phyloP scores from a whole-genome alignment of 495 filamentous ascomycete species.

The Podospora pseudocomata region DNA sequence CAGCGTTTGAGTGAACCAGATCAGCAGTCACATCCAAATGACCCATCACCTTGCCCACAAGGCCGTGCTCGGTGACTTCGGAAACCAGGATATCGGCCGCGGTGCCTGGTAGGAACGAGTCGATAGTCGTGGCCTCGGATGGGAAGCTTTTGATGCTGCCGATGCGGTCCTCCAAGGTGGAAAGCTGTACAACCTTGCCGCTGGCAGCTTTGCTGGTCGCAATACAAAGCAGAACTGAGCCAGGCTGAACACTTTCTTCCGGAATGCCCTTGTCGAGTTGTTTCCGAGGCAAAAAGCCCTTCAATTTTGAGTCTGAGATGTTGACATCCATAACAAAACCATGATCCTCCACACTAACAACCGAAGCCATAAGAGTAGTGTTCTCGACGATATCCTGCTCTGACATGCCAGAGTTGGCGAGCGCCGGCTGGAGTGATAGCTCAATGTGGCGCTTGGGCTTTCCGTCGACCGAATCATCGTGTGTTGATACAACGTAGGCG shows the following conservation, averaged over 20 bases:
- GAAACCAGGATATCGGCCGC: conserved; percentile 81
- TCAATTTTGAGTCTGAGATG: conserved; percentile 59
- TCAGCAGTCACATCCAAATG: conserved; percentile 85
- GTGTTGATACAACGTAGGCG: conserved; percentile 74
- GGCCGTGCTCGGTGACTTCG: conserved; percentile 57
- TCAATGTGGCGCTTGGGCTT: conserved; percentile 80
- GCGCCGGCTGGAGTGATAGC: conserved; percentile 71
- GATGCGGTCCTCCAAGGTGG: conserved; percentile 65
- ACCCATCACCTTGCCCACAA: conserved; percentile 85
- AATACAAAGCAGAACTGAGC: conserved; percentile 78
- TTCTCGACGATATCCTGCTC: conserved; percentile 67
- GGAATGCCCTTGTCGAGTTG: conserved; percentile 66
- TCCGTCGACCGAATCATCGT: conserved; percentile 51
- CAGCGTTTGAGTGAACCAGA: conserved; percentile 77
- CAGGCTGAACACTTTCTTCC: conserved; percentile 58
- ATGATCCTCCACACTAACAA: conserved; percentile 89
- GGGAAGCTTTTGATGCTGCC: conserved; percentile 66
- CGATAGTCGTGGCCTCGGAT: conserved; percentile 74
- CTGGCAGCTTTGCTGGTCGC: conserved; percentile 71
- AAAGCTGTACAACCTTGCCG: conserved; percentile 82
- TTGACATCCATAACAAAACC: conserved; percentile 91
- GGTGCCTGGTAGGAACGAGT: conserved; percentile 84
- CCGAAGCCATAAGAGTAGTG: conserved; percentile 76
- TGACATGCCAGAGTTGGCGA: conserved; percentile 69
- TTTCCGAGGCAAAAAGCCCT: conserved; percentile 86